Conservation (phyloP, 352 stramenopile species). For the Phytophthora fragariaefolia region DNA sequence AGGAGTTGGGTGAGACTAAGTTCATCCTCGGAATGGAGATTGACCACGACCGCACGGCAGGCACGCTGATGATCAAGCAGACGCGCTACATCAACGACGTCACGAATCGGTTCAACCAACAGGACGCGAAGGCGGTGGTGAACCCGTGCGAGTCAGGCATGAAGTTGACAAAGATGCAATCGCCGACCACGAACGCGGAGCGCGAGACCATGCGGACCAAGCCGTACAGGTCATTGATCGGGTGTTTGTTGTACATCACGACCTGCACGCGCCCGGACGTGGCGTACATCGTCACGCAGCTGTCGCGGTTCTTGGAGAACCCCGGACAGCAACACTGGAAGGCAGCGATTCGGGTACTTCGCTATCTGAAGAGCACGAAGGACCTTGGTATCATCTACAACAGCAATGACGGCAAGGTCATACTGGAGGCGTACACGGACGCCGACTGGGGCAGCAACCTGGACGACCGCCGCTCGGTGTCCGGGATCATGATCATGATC, state of each 20-base stretch:
- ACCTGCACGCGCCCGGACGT: neutral
- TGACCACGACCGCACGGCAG: neutral
- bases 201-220: neutral
- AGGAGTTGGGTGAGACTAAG: neutral
- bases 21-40: neutral
- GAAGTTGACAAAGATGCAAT: neutral
- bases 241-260: no score
- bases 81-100: neutral
- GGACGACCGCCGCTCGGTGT: no score
- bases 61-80: neutral
- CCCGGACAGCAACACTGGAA: no score
- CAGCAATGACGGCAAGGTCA: no score
- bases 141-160: neutral
- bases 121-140: neutral
- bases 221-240: neutral
- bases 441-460: no score
- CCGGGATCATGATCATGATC: no score
- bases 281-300: no score
- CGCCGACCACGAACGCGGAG: neutral
- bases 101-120: neutral
- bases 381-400: no score
- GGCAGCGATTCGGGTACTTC: no score
- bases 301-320: no score
- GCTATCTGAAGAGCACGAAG: no score
- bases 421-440: no score